Evolutionary conservation across 148 eudicot genomes (phyloP), one percentile per base, ranked within the genome.

Genomic region (Dysphania ambrosioides): DNA sequence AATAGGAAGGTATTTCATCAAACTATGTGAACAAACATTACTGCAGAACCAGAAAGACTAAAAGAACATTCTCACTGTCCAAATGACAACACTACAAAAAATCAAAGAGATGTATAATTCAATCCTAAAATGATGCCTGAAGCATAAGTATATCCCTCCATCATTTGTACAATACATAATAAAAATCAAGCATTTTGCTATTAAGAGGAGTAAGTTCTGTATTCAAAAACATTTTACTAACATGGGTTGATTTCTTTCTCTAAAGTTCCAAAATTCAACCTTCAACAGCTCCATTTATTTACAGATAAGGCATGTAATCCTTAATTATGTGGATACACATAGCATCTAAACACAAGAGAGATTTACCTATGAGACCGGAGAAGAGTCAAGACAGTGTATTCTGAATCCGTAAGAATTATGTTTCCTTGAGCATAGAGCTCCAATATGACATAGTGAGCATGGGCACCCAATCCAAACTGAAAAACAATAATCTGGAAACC

Each of bases 381-480:
- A 77, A 95, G 96, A 70, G 98, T 95, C 86, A 95, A 63, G 75
- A 92, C 98, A 56, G 82, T 92, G 86, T 75, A 90, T 60, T 92
- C 96, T 29, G 90, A 79, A 75, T 95, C 98, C 1, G 97, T 88
- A 77, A 95, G 97, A 74, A 95, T 68, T 74, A 95, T 89, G 69
- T 95, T 95, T 72, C 98, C 98, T 85, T 95, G 98, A 74, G 98
- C 96, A 78, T 92, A 95, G 31, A 95, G 80, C 86, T 95, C 98
- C 91, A 95, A 81, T 72, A 95, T 90, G 36, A 95, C 83, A 83
- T 87, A 95, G 72, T 91, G 89, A 11, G 98, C 97, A 83, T 88
- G 86, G 67, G 80, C 87, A 64, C 93, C 97, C 80, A 92, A 83
- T 47, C 98, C 98, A 80, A 95, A 95, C 79, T 95, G 98, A 79